Percentiles rank a stretch among this genome's conserved stretches.
Evolutionary conservation across 805 yeast species (phyloP).

Genomic region (Phaffomyces antillensis): DNA sequence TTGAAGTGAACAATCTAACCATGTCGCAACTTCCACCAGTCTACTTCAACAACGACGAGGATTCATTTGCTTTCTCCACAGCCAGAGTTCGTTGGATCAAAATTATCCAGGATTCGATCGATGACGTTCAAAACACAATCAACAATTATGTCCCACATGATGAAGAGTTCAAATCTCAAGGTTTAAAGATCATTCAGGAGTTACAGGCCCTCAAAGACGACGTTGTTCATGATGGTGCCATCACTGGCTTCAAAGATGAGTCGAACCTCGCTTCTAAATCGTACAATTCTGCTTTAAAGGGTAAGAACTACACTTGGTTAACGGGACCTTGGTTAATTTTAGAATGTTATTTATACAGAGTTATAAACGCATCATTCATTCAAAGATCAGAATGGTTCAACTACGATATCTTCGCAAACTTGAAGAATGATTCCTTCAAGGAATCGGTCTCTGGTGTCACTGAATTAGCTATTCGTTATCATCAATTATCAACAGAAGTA

Average conservation of each 20-base stretch:
- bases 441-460: conserved; percentile 72
- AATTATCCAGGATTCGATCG: conserved; percentile 60
- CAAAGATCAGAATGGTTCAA: conserved; percentile 31
- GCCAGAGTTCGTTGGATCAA: conserved; percentile 83
- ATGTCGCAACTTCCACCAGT: conserved; percentile 23
- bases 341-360: conserved; percentile 80
- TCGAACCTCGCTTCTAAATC: conserved; percentile 33
- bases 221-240: conserved; percentile 33
- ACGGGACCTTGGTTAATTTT: conserved; percentile 86
- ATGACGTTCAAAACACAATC: conserved; percentile 44
- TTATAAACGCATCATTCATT: conserved; percentile 41
- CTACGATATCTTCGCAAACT: conserved; percentile 67
- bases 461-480: conserved; percentile 68
- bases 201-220: conserved; percentile 39
- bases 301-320: conserved; percentile 50
- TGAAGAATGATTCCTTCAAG: conserved; percentile 68
- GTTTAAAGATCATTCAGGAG: conserved; percentile 33
- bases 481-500: conserved; percentile 30
- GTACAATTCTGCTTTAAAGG: conserved; percentile 50
- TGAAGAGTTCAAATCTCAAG: conserved; percentile 30
- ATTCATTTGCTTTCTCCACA: conserved; percentile 79
- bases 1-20: background rate
- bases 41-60: conserved; percentile 59
- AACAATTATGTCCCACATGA: conserved; percentile 12
- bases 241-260: conserved; percentile 38